Conservation (phyloP, 148 eudicot species). For the Cornus controversa region DNA sequence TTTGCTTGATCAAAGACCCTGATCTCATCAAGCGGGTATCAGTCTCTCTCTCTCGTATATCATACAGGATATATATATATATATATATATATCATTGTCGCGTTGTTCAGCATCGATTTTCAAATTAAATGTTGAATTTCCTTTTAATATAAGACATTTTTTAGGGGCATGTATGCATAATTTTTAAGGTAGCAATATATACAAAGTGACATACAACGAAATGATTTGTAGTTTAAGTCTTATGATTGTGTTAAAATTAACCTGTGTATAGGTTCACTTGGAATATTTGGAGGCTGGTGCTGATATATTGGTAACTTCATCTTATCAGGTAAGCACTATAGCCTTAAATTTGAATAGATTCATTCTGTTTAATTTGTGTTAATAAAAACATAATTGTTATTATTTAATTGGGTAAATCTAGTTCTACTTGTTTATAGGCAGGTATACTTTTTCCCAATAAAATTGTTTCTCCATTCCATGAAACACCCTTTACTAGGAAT, state of each 20-base stretch:
- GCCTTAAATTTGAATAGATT: neutral
- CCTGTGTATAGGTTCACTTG: constrained; percentile 63
- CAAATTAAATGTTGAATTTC: too few species aligned
- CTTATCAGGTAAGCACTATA: constrained; percentile 64
- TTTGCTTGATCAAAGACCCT: constrained; percentile 67
- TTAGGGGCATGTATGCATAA: neutral
- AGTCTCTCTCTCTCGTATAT: neutral
- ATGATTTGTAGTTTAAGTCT: constrained; percentile 4
- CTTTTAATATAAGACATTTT: too few species aligned
- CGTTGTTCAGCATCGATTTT: too few species aligned
- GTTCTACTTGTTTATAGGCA: too few species aligned
- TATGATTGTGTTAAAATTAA: neutral
- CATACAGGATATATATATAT: neutral
- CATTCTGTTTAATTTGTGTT: neutral
- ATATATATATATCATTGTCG: neutral
- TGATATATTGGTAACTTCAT: constrained; percentile 70
- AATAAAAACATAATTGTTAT: too few species aligned
- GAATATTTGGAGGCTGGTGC: constrained; percentile 94
- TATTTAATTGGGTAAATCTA: neutral
- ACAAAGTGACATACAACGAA: neutral
- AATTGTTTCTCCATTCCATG: too few species aligned
- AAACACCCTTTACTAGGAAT: too few species aligned
- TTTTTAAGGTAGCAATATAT: neutral
- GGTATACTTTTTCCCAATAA: too few species aligned
- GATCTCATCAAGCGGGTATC: constrained; percentile 57